These are phyloP conservation scores for Acacia concinna DNA, from an alignment of 331 rosid genomes.

Conservation along the genomic window DNA sequence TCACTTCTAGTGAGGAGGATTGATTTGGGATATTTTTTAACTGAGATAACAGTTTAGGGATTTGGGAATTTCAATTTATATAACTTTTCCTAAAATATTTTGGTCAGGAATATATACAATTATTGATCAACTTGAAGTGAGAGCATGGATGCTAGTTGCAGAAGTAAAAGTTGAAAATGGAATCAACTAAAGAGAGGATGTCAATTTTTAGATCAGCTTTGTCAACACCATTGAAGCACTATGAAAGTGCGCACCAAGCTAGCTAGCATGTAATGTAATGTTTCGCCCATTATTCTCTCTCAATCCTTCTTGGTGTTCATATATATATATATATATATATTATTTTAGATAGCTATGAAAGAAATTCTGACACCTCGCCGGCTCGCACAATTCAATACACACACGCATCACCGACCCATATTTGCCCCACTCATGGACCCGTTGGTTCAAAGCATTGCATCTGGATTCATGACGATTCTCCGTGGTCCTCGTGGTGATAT, in stretches of 20 bases:
- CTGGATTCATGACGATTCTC: neutral
- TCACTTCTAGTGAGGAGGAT: no score
- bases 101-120: neutral
- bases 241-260: neutral
- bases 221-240: neutral
- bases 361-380: no score
- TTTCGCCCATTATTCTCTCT: neutral
- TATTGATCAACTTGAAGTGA: neutral
- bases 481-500: neutral
- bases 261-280: neutral
- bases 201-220: neutral
- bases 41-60: no score
- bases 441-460: no score
- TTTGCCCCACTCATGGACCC: neutral
- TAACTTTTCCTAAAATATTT: neutral
- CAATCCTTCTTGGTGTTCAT: neutral
- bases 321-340: neutral
- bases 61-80: no score
- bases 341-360: neutral
- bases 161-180: neutral
- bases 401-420: neutral
- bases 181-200: neutral
- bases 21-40: no score
- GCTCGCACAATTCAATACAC: no score
- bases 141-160: neutral